Conservation (phyloP, 805 yeast genomes). For the Saccharomycopsis sp. region DNA sequence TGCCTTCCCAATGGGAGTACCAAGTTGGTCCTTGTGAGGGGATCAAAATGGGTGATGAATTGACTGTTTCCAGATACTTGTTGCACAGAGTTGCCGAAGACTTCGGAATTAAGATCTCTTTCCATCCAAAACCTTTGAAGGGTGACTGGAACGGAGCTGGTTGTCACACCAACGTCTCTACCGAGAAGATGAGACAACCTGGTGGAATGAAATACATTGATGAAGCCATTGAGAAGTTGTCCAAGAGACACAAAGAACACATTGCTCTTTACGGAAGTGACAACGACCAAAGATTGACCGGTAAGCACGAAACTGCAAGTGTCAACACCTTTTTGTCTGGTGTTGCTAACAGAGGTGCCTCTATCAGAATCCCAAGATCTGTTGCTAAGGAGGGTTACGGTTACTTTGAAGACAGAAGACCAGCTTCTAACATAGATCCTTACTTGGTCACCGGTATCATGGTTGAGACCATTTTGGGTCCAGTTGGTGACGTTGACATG, state of each 20-base stretch:
- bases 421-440: conserved; percentile 99
- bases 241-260: conserved; percentile 96
- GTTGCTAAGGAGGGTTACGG: conserved; percentile 98
- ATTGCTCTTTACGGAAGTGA: conserved; percentile 92
- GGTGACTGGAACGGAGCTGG: conserved; percentile 99
- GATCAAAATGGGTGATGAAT: conserved; percentile 93
- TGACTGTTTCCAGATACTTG: conserved; percentile 93
- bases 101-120: conserved; percentile 95
- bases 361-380: conserved; percentile 97
- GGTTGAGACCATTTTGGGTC: conserved; percentile 94
- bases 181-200: conserved; percentile 80
- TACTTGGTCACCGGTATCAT: conserved; percentile 97
- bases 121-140: conserved; percentile 98
- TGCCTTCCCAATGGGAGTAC: conserved; percentile 99
- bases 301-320: conserved; percentile 97
- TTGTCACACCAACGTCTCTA: conserved; percentile 98
- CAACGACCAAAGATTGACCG: conserved; percentile 92
- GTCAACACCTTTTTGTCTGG: conserved; percentile 88
- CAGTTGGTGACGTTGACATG: conserved; percentile 94
- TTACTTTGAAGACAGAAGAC: conserved; percentile 99
- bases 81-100: conserved; percentile 96
- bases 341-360: conserved; percentile 99
- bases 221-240: conserved; percentile 84
- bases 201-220: conserved; percentile 97
- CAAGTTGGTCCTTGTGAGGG: conserved; percentile 99